Evolutionary conservation across 768 basidiomycete species (phyloP).

Genomic region (Kwoniella heveanensis): DNA sequence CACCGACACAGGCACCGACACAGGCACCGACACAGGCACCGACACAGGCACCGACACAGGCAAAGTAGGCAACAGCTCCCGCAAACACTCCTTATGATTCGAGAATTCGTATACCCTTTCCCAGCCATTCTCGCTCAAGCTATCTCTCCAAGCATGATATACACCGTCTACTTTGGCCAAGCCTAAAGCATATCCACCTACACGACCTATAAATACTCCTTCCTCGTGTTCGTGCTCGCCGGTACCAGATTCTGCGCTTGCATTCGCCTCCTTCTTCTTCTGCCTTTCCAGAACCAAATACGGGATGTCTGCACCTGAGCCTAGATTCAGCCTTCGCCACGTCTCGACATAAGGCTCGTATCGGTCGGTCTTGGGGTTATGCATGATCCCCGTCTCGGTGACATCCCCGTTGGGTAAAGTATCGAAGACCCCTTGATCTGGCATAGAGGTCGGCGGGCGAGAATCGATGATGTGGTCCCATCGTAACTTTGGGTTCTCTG

Average conservation of each 20-base stretch:
- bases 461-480: slow-evolving; percentile 40
- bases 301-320: not conserved
- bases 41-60: slow-evolving; percentile 3
- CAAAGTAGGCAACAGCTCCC: slow-evolving; percentile 9
- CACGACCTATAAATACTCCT: slow-evolving; percentile 13
- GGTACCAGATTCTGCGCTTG: no score
- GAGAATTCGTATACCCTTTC: slow-evolving; percentile 23
- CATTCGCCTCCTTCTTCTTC: not conserved
- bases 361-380: slow-evolving; percentile 28
- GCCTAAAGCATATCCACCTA: slow-evolving; percentile 21
- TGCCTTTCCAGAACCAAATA: slow-evolving; percentile 9
- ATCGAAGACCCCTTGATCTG: slow-evolving; percentile 33
- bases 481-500: slow-evolving; percentile 31
- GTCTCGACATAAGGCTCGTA: slow-evolving; percentile 33
- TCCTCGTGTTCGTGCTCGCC: not conserved
- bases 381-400: slow-evolving; percentile 34
- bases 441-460: slow-evolving; percentile 27
- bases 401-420: slow-evolving; percentile 35
- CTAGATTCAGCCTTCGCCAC: slow-evolving; percentile 26
- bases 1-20: slow-evolving; percentile 5
- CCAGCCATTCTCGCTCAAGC: slow-evolving; percentile 8
- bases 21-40: slow-evolving; percentile 9
- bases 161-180: slow-evolving; percentile 7
- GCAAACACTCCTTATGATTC: not conserved
- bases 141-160: slow-evolving; percentile 21